These are phyloP conservation scores for Coriolopsis trogii DNA, from an alignment of 1,284 basidiomycete species.

Conservation along the genomic window DNA sequence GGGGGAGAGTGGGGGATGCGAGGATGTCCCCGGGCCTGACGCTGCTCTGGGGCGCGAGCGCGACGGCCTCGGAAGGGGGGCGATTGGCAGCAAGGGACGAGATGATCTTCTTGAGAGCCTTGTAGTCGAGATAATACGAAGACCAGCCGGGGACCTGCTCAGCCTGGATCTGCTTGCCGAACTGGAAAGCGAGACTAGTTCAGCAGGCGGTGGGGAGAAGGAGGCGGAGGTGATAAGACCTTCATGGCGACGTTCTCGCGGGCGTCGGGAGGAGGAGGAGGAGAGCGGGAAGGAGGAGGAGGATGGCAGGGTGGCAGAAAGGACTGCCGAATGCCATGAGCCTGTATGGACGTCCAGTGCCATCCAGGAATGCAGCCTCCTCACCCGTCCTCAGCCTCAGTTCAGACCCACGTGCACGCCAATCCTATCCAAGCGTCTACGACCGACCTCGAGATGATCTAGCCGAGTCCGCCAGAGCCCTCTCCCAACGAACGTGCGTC, in stretches of 20 bases:
- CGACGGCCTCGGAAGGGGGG: constrained; percentile 86
- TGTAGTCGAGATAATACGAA: constrained; percentile 97
- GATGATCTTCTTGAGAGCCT: constrained; percentile 98
- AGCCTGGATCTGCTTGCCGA: constrained; percentile 97
- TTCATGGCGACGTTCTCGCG: too few species aligned
- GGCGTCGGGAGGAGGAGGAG: too few species aligned
- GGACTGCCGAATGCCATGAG: too few species aligned
- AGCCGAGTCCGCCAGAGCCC: constrained; percentile 13
- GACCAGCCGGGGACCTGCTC: constrained; percentile 99
- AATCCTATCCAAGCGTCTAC: background rate
- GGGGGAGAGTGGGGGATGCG: constrained; percentile 17
- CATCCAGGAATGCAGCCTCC: too few species aligned
- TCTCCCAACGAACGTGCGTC: constrained; percentile 38
- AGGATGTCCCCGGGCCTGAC: constrained; percentile 70
- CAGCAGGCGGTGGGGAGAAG: constrained; percentile 16
- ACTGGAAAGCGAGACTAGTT: constrained; percentile 53
- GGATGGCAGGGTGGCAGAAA: too few species aligned
- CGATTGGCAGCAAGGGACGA: constrained; percentile 94
- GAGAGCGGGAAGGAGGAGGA: constrained; percentile 1
- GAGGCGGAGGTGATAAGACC: constrained; percentile 27
- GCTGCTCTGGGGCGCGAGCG: constrained; percentile 73
- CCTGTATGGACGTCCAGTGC: too few species aligned
- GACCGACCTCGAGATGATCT: constrained; percentile 24
- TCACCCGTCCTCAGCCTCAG: background rate
- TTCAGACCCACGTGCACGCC: constrained; percentile 22